Base-by-base conservation (phyloP, 2,329 filamentous ascomycete genomes). In the Scedosporium aurantiacum region DNA sequence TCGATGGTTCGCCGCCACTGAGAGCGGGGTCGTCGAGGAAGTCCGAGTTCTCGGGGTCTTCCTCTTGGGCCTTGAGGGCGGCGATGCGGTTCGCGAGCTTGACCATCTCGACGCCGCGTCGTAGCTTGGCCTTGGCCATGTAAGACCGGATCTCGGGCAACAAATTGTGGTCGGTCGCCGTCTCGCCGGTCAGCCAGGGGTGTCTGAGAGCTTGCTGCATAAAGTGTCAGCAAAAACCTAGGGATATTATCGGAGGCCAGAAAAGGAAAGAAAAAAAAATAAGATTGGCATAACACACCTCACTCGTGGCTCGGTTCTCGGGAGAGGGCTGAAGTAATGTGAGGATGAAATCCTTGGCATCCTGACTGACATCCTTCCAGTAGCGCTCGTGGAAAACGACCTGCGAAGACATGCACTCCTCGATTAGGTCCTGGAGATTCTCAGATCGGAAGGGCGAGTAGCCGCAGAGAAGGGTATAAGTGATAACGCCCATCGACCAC, bases 401-500 rank as follows among this genome's bases (percentile, higher is more conserved):
- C 58, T 86, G 83, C 47, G 86, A 88, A 64, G 83, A 86, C 69
- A 85, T 91, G 77, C 92, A 97, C 76, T 99, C 94, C 65, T 97
- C 90, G 66, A 99, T 95, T 66, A 99, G 81, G 69, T 97, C 94
- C 66, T 88, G 83, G 57, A 99, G 80, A 69, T 90, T 96, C 78
- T 99, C 94, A 64, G 91, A 94, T 67, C 94, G 87, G 83, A 99
- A 99, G 21, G 94, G 94, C 54, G 93, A 97, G 79, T 99, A 99
- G 67, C 94, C 94, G 72, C 95, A 99, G 59, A 99, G 88, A 28
- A 99, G 82, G 16, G 94, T 99, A 76, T 99, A 99, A 50, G 94
- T 97, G 70, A 99, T 99, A 70, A 99, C 94, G 64, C 94, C 94
- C 76, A 99, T 83, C 2, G 94, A 97, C 94, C 94, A 99, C 90